Base-by-base conservation (phyloP, 495 filamentous ascomycete species). In the Aspergillus avenaceus region DNA sequence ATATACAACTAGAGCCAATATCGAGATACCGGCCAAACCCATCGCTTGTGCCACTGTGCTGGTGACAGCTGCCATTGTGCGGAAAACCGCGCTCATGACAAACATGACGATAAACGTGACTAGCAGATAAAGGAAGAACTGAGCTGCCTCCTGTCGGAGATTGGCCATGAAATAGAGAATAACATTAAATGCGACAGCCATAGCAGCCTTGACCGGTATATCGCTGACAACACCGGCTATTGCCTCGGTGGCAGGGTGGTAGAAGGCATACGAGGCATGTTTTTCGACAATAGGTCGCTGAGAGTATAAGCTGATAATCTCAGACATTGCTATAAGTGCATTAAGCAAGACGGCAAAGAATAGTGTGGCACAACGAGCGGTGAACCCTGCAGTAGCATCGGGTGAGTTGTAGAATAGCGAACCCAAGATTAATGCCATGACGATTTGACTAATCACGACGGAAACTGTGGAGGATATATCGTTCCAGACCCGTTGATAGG, bases 261-360 rank as follows among this genome's bases (percentile, higher is more conserved):
- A 83, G 45, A 84, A 77, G 22, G 80, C 78, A 49, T 80, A 84
- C 1, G 69, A 74, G 2, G 61, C 61, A 34, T 85, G 82, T 56
- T 84, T 84, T 46, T 82, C 76, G 12, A 85, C 75, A 34, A 84
- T 81, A 11, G 80, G 76, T 8, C 79, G 72, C 56, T 83, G 77
- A 0, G 62, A 59, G 46, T 79, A 82, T 5, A 81, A 63, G 38
- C 46, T 72, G 52, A 78, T 78, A 58, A 86, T 82, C 55, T 87
- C 83, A 1, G 70, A 62, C 54, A 66, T 65, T 13, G 60, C 59
- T 1, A 74, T 72, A 13, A 81, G 63, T n/a, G 75, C 73, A 46
- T 79, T 80, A 18, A 78, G 59, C 13, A 96, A 75, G 54, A 91
- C 83, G 32, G 88, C 87, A 56, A 95, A 95, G 78, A 96, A 96